Evolutionary conservation across 1,284 basidiomycete species (phyloP).

Genomic region (Cutaneotrichosporon spelunceum): DNA sequence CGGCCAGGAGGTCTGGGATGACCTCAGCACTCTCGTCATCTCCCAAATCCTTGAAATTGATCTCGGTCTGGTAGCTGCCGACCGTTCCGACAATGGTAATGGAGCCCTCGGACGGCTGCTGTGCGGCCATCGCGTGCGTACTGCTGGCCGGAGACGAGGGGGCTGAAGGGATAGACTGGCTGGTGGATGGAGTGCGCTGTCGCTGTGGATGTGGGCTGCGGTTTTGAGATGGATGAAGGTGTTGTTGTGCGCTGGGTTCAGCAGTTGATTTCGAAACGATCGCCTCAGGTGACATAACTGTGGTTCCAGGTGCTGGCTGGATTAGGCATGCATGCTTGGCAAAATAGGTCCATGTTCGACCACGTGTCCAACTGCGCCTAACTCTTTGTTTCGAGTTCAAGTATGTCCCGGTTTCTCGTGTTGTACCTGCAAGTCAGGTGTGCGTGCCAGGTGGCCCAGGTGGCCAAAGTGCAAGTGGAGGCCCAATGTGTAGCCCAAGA

Average conservation of each 20-base stretch:
- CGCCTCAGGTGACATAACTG: too few species aligned
- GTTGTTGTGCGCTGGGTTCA: constrained; percentile 9
- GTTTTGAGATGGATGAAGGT: constrained; percentile 4
- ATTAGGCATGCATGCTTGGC: background rate
- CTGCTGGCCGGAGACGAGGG: background rate
- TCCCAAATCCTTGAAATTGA: constrained; percentile 49
- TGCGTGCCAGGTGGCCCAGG: too few species aligned
- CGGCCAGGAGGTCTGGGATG: constrained; percentile 45
- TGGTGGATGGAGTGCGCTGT: constrained; percentile 1
- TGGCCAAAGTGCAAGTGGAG: too few species aligned
- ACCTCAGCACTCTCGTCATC: constrained; percentile 45
- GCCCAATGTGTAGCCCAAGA: too few species aligned
- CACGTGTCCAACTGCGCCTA: too few species aligned
- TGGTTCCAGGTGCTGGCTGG: too few species aligned
- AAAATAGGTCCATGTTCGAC: too few species aligned
- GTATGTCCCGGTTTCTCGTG: too few species aligned
- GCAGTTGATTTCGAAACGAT: too few species aligned
- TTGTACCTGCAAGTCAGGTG: too few species aligned
- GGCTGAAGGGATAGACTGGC: background rate
- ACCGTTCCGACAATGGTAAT: constrained; percentile 42
- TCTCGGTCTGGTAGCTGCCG: constrained; percentile 48
- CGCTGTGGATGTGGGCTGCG: background rate
- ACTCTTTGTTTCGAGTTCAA: too few species aligned
- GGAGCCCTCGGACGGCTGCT: constrained; percentile 17
- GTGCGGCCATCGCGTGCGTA: constrained; percentile 25